phyloP scores from a whole-genome alignment of 148 eudicot genomes.

The Rhododendron simsii region DNA sequence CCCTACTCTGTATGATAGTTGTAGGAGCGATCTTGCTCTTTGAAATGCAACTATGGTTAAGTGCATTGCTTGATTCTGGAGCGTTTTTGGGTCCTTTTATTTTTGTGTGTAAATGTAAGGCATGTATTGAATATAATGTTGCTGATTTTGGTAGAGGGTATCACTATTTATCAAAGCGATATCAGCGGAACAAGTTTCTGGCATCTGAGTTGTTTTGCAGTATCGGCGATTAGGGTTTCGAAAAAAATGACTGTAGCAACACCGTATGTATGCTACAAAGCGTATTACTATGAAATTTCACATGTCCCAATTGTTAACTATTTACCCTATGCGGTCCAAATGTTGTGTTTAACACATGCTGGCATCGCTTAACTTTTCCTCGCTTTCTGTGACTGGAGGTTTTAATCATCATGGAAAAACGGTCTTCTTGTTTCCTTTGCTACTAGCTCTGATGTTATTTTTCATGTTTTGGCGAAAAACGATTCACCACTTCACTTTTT shows the following conservation, averaged over 20 bases:
- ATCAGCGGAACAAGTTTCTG: not conserved
- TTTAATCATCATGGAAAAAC: too few species aligned
- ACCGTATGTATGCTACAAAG: not conserved
- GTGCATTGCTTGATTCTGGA: not conserved
- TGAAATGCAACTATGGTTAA: not conserved
- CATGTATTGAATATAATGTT: not conserved
- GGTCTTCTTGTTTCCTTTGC: not conserved
- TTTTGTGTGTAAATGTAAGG: not conserved
- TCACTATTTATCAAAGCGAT: not conserved
- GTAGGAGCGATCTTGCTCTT: not conserved
- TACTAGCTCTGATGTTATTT: too few species aligned
- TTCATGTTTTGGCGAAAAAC: too few species aligned
- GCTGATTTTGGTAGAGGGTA: not conserved
- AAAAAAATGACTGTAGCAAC: not conserved
- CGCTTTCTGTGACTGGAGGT: not conserved
- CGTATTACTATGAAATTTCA: not conserved
- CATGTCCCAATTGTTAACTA: not conserved
- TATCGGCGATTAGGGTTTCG: not conserved
- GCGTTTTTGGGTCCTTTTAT: not conserved
- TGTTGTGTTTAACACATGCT: not conserved
- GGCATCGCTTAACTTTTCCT: not conserved
- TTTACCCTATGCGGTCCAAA: not conserved
- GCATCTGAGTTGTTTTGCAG: not conserved
- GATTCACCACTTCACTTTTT: too few species aligned
- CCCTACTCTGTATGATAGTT: not conserved